These are phyloP conservation scores for Bromus sterilis DNA, from an alignment of 176 grass and related monocot species.

Conservation along the genomic window DNA sequence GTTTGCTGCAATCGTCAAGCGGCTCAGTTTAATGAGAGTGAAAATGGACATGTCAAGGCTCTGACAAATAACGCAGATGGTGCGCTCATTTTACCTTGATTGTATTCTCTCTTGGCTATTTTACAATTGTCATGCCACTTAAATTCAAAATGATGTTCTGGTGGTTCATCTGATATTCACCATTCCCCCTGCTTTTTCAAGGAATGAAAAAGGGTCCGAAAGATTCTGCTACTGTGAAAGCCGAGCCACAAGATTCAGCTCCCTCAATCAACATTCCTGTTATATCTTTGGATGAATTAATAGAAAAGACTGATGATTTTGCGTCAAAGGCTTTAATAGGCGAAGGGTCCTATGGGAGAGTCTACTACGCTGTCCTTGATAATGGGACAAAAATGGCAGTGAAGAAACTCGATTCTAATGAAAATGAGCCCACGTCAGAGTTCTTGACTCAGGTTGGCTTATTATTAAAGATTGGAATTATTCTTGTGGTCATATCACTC, in stretches of 20 bases:
- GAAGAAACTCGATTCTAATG: slow-evolving; percentile 73
- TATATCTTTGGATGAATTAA: slow-evolving; percentile 64
- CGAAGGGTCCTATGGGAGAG: slow-evolving; percentile 90
- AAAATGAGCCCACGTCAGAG: slow-evolving; percentile 54
- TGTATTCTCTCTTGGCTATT: neutral
- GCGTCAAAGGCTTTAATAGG: slow-evolving; percentile 65
- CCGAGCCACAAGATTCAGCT: slow-evolving; percentile 31
- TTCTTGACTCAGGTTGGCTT: slow-evolving; percentile 69
- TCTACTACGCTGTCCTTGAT: slow-evolving; percentile 63
- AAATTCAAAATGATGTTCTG: neutral
- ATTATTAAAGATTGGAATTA: neutral
- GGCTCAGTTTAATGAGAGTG: slow-evolving; percentile 36
- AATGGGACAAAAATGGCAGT: slow-evolving; percentile 65
- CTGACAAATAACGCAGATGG: slow-evolving; percentile 33
- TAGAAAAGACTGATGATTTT: slow-evolving; percentile 83
- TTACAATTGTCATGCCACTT: neutral
- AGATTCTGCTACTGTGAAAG: slow-evolving; percentile 35
- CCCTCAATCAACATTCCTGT: slow-evolving; percentile 55
- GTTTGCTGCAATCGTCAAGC: slow-evolving; percentile 59
- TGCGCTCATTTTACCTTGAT: slow-evolving; percentile 5
- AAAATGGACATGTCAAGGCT: slow-evolving; percentile 38
- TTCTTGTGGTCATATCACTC: neutral
- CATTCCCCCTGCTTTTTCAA: slow-evolving; percentile 7
- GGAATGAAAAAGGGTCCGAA: slow-evolving; percentile 29
- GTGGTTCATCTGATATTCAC: neutral